Percentiles rank a stretch among this genome's conserved stretches.
These are phyloP conservation scores for Fraxinus ornus DNA, from an alignment of 305 asterid genomes.

Conservation along the genomic window DNA sequence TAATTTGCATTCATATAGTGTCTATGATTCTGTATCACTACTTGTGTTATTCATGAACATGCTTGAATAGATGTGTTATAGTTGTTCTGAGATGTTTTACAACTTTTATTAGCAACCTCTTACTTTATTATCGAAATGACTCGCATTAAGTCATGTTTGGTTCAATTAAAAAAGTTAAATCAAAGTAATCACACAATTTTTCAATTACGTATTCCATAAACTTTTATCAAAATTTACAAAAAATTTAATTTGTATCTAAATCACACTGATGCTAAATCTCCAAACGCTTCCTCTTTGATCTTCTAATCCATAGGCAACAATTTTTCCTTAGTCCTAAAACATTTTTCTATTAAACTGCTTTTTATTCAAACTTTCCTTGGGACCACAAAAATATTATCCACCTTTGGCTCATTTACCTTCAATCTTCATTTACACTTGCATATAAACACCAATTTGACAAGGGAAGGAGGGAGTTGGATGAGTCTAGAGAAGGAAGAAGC, in stretches of 20 bases:
- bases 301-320: neutral
- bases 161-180: no score
- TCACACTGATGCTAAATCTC: neutral
- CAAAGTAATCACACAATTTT: no score
- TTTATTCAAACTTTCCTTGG: neutral
- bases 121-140: no score
- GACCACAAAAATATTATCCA: neutral
- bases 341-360: neutral
- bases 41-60: neutral
- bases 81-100: neutral
- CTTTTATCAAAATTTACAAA: no score
- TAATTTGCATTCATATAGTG: neutral
- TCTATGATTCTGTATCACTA: neutral
- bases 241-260: no score
- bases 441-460: neutral
- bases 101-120: neutral
- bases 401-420: neutral
- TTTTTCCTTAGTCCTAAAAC: neutral
- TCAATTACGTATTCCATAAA: no score
- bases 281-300: neutral
- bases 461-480: slow-evolving; percentile 27
- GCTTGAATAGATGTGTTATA: neutral
- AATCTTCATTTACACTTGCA: neutral
- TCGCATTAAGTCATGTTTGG: no score
- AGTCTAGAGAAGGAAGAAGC: slow-evolving; percentile 38